Evolutionary conservation across 306 rosid species (phyloP), one percentile per base, ranked within the genome.

Genomic region (Calophaca sinica): DNA sequence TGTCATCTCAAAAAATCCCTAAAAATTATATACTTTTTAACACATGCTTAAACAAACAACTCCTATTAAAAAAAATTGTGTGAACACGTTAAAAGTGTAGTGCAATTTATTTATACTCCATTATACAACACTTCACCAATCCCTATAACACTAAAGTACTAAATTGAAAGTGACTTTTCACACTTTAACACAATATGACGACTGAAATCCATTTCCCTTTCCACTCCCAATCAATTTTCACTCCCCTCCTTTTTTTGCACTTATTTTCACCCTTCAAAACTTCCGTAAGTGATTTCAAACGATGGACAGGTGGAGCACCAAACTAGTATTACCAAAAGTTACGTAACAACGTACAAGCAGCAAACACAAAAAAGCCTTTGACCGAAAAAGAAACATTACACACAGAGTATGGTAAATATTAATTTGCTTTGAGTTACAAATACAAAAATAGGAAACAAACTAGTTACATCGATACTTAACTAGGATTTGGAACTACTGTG

Each of bases 131-230:
- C 5, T 12, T 45, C 38, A 50, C 41, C 62, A 26, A 52, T 13
- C 72, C 73, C 57, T 28, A 53, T 13, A 41, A 9, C 57, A 53
- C 12, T 38, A 64, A 75, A 64, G 64, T 63, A 64, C 53, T 53
- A 52, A 52, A 51, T 52, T 64, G 48, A 53, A 51, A 75, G 66
- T 75, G 80, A 41, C 66, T 52, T 64, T 75, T 62, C 62, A 49
- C 53, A 50, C 62, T 73, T 61, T 28, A 61, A 61, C 68, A 44
- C 12, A 28, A 39, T 53, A 64, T 44, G 63, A 53, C 62, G 58
- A 75, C 7, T 58, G 70, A 53, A 53, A 42, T 60, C 42, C 64
- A 76, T 33, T 20, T 20, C 26, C 26, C 0, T 20, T 20, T 20
- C 26, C 26, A 20, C 26, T 20, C 26, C 26, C 26, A 20, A 20